A percentile compares a stretch with the other conserved stretches of the same genome.
Evolutionary conservation across 129 eudicot genomes (phyloP).

Genomic region (Sambucus nigra): DNA sequence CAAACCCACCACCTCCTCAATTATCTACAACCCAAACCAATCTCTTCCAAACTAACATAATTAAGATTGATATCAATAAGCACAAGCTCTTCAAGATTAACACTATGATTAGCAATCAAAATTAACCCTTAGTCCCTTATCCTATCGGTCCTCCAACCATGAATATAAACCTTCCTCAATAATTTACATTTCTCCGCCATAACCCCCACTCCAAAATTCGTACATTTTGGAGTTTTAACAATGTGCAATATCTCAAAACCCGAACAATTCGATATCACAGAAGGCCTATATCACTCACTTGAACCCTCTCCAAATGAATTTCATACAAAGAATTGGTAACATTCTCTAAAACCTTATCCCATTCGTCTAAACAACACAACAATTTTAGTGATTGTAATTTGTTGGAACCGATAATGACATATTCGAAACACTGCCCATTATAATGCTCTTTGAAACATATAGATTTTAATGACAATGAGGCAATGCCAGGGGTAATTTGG

Average conservation of each 20-base stretch:
- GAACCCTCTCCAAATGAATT: slow-evolving; percentile 40
- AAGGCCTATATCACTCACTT: slow-evolving; percentile 43
- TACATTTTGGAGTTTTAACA: slow-evolving; percentile 41
- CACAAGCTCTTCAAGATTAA: slow-evolving; percentile 39
- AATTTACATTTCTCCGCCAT: slow-evolving; percentile 39
- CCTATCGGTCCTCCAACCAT: slow-evolving; percentile 54
- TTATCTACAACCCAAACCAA: slow-evolving; percentile 32
- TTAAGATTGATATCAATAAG: slow-evolving; percentile 44
- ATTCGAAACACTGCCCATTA: slow-evolving; percentile 13
- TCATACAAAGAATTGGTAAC: slow-evolving; percentile 19
- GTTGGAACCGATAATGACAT: slow-evolving; percentile 13
- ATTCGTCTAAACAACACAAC: slow-evolving; percentile 20
- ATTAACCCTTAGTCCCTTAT: slow-evolving; percentile 42
- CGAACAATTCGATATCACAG: slow-evolving; percentile 27
- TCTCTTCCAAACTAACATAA: slow-evolving; percentile 21
- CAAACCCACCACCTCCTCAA: slow-evolving; percentile 40
- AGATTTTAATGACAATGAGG: slow-evolving; percentile 11
- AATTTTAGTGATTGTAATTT: slow-evolving; percentile 17
- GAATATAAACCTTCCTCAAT: slow-evolving; percentile 47
- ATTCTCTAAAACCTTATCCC: slow-evolving; percentile 19
- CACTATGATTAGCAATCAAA: slow-evolving; percentile 30
- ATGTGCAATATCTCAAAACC: slow-evolving; percentile 40
- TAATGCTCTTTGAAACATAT: slow-evolving; percentile 19
- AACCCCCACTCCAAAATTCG: slow-evolving; percentile 27
- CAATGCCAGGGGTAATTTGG: slow-evolving; percentile 11